Evolutionary conservation across 1,284 basidiomycete species (phyloP).

Genomic region (Puccinia coronata): DNA sequence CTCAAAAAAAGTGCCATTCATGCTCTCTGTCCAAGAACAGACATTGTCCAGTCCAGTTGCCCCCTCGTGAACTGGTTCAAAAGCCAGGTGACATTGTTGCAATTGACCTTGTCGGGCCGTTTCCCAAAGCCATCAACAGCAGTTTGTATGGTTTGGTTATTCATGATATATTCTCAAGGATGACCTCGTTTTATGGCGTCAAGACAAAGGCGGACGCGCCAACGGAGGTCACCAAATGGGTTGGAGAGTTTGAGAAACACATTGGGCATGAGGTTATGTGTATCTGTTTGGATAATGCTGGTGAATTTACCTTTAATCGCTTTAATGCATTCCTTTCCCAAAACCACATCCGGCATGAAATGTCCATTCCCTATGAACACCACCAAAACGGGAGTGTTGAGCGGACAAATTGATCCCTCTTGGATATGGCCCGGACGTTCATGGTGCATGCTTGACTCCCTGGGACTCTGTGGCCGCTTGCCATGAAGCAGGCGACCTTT

Average conservation of each 20-base stretch:
- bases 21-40: background rate
- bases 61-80: background rate
- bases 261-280: background rate
- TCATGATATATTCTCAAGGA: background rate
- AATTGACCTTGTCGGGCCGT: slow-evolving; percentile 7
- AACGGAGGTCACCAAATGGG: background rate
- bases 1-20: background rate
- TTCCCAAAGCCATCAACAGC: background rate
- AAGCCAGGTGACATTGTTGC: background rate
- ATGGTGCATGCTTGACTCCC: slow-evolving; percentile 2
- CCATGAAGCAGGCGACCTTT: background rate
- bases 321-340: background rate
- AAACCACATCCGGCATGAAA: background rate
- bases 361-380: slow-evolving; percentile 10
- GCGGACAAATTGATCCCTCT: background rate
- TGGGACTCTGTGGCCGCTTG: background rate
- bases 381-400: slow-evolving; percentile 26
- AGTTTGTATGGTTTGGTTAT: background rate
- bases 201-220: background rate
- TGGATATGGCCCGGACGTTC: slow-evolving; percentile 15
- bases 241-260: background rate
- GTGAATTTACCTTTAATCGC: background rate
- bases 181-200: background rate
- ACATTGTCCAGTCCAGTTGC: background rate
- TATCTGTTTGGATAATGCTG: slow-evolving; percentile 7